phyloP scores from a whole-genome alignment of 2,329 filamentous ascomycete species.

The Cladophialophora psammophila region DNA sequence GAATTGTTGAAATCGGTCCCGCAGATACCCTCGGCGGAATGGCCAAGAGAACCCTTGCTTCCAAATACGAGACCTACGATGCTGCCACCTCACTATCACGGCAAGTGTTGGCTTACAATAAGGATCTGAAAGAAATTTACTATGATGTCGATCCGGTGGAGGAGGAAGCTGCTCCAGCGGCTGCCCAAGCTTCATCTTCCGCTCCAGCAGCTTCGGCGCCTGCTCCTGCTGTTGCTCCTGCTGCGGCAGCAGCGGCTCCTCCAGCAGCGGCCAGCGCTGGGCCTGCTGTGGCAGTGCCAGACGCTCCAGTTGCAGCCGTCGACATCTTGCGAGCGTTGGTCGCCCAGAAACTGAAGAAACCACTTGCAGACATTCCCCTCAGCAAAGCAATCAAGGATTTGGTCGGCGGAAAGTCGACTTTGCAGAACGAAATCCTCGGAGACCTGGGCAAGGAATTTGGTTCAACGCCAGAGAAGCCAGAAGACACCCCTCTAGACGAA shows the following conservation, averaged over 20 bases:
- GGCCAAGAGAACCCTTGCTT: slow-evolving; percentile 93
- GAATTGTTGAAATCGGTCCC: slow-evolving; percentile 96
- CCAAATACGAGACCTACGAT: slow-evolving; percentile 98
- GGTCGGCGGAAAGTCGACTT: slow-evolving; percentile 96
- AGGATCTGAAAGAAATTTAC: slow-evolving; percentile 99
- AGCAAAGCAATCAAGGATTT: slow-evolving; percentile 98
- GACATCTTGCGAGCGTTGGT: slow-evolving; percentile 90
- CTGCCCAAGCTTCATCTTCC: slow-evolving; percentile 49
- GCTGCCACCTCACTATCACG: slow-evolving; percentile 94
- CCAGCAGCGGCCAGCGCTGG: slow-evolving; percentile 75
- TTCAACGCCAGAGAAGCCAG: slow-evolving; percentile 96
- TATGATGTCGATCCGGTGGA: slow-evolving; percentile 96
- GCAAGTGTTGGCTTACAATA: slow-evolving; percentile 99
- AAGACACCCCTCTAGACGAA: slow-evolving; percentile 96
- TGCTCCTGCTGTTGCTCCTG: slow-evolving; percentile 62
- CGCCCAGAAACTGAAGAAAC: slow-evolving; percentile 98
- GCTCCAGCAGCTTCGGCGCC: slow-evolving; percentile 56
- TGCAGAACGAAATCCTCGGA: slow-evolving; percentile 98
- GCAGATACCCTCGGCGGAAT: slow-evolving; percentile 97
- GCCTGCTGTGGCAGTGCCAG: slow-evolving; percentile 83
- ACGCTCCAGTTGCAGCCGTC: slow-evolving; percentile 84
- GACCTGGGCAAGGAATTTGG: slow-evolving; percentile 98
- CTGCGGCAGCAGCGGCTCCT: slow-evolving; percentile 61
- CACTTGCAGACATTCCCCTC: slow-evolving; percentile 83
- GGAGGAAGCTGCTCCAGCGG: slow-evolving; percentile 75